phyloP scores from a whole-genome alignment of 176 grass and related monocot species.

The Canna indica region DNA sequence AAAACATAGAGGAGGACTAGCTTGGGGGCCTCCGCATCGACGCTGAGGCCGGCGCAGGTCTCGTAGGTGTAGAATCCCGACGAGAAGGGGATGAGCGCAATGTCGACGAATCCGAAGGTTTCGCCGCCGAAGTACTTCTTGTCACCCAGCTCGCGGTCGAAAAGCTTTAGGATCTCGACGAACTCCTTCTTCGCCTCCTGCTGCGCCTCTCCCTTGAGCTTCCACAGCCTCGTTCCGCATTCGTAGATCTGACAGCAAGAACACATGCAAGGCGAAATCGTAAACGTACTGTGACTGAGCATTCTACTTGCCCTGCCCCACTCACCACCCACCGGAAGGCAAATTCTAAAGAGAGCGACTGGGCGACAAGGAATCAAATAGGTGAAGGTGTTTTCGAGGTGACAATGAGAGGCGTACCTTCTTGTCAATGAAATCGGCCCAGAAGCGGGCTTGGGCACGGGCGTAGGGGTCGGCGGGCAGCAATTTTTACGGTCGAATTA shows the following conservation, averaged over 20 bases:
- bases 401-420: constrained; percentile 18
- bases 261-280: not conserved
- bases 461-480: constrained; percentile 31
- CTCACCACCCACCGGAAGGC: too few species aligned
- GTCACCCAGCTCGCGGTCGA: constrained; percentile 39
- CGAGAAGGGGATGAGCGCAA: constrained; percentile 47
- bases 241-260: constrained; percentile 11
- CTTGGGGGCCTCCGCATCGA: constrained; percentile 38
- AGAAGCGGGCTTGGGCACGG: constrained; percentile 38
- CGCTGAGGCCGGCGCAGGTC: constrained; percentile 29
- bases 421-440: constrained; percentile 45
- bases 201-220: constrained; percentile 14
- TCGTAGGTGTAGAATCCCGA: constrained; percentile 55
- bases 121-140: constrained; percentile 50
- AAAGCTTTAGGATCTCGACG: constrained; percentile 34
- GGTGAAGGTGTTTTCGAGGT: not conserved
- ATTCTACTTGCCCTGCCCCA: not conserved
- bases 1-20: too few species aligned
- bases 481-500: too few species aligned
- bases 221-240: constrained; percentile 25
- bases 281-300: too few species aligned
- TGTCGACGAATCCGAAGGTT: constrained; percentile 49
- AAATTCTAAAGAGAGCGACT: not conserved
- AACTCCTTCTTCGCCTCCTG: constrained; percentile 34
- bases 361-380: not conserved